phyloP scores from a whole-genome alignment of 1,284 basidiomycete species.

The Anthracocystis setariae region DNA sequence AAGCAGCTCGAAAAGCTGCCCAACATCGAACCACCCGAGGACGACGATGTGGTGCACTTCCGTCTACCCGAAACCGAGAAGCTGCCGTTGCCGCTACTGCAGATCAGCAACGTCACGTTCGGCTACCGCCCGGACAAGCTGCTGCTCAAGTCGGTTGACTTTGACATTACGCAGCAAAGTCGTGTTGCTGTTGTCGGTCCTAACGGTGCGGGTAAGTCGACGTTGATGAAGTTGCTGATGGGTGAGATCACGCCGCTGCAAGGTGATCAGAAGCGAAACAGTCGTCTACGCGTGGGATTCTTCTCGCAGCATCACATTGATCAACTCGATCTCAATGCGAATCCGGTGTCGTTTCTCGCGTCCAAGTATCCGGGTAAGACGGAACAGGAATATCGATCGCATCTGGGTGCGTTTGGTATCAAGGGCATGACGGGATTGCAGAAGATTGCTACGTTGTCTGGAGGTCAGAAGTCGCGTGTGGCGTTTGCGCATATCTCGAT shows the following conservation, averaged over 20 bases:
- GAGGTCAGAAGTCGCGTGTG: conserved; percentile 96
- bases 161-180: conserved; percentile 74
- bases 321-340: conserved; percentile 83
- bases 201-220: conserved; percentile 74
- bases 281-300: conserved; percentile 76
- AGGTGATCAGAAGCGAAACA: conserved; percentile 89
- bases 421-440: conserved; percentile 96
- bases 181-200: conserved; percentile 63
- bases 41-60: conserved; percentile 80
- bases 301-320: conserved; percentile 91
- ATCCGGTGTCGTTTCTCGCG: conserved; percentile 90
- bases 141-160: conserved; percentile 83
- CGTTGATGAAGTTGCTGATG: conserved; percentile 93
- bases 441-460: conserved; percentile 73
- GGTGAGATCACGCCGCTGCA: conserved; percentile 83
- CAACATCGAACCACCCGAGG: conserved; percentile 89
- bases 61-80: conserved; percentile 71
- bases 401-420: conserved; percentile 98
- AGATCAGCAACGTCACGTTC: conserved; percentile 90
- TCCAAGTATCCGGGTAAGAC: conserved; percentile 91
- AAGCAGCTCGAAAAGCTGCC: conserved; percentile 98
- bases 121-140: conserved; percentile 85
- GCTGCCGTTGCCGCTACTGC: conserved; percentile 93
- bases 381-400: conserved; percentile 93
- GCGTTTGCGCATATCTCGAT: conserved; percentile 92